Base-by-base conservation (phyloP, 2,329 filamentous ascomycete genomes). In the Epichloe gansuensis region DNA sequence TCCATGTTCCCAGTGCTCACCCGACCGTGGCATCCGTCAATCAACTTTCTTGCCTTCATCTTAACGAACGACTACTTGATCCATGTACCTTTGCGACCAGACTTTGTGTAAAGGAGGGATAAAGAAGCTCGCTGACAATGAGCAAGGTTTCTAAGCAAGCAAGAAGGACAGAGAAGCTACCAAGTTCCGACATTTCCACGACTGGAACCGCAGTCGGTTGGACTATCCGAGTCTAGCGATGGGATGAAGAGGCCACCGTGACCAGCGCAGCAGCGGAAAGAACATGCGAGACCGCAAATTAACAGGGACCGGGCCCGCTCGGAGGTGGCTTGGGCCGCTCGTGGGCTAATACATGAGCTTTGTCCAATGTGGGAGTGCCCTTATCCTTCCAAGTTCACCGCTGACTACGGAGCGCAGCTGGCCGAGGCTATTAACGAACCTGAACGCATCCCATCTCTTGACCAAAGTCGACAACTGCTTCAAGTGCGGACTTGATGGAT, bases 171-270 rank as follows among this genome's bases (percentile, higher is more conserved):
- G 25, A 45, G 25, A 44, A 15, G 17, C 35, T 15, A 15, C 28
- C 34, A 37, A 44, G 47, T 25, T 31, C 28, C 43, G n/a, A 34
- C 31, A 39, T 46, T 47, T 48, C 52, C 52, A 43, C 43, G 34
- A 53, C 47, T 35, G 41, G 43, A 53, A 50, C 52, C 42, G 42
- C 48, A 47, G 43, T 53, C 52, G 52, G 52, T 43, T 53, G 51
- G 50, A 47, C 37, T 25, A 50, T 53, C 52, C 52, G 52, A 49
- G 46, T 37, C 48, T 46, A 47, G 23, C 25, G 44, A 28, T 46
- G 50, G 48, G 43, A 54, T 44, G 28, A n/a, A 31, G 34, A n/a
- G 34, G 38, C 35, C 38, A 11, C 28, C 13, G 35, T 38, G 15
- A 37, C 31, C 31, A 17, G 46, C 46, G 8, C 25, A 17, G 38